These are phyloP conservation scores for Trypanosomatidae sp. DNA, from an alignment of 208 protist species.

Conservation along the genomic window DNA sequence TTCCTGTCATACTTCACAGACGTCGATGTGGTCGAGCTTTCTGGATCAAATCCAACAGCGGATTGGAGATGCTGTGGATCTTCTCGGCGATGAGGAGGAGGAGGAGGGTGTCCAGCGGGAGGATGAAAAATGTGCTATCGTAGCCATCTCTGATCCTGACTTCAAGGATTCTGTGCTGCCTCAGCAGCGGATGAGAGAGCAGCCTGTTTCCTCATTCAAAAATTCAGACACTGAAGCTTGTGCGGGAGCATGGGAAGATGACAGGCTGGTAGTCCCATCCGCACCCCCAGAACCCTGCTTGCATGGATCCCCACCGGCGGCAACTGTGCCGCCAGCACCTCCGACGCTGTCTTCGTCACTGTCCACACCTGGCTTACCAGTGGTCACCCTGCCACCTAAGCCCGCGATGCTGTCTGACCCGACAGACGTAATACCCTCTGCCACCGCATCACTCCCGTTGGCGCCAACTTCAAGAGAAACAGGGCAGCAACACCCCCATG, in stretches of 20 bases:
- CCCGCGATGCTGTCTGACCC: neutral
- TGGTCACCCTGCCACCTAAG: neutral
- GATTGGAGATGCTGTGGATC: constrained; percentile 58
- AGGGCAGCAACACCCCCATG: neutral
- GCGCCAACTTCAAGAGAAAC: neutral
- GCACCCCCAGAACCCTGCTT: neutral
- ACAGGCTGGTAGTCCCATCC: neutral
- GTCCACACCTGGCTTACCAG: neutral
- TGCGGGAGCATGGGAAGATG: constrained; percentile 5
- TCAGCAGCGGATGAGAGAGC: neutral
- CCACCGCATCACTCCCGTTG: neutral
- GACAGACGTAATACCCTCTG: neutral
- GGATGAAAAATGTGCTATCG: neutral
- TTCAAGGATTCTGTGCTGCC: neutral
- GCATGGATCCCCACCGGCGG: neutral
- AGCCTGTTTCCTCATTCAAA: neutral
- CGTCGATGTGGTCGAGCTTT: constrained; percentile 24
- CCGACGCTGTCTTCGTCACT: neutral
- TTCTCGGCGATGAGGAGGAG: constrained; percentile 45
- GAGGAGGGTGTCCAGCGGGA: constrained; percentile 23
- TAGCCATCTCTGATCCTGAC: neutral
- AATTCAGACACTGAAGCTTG: neutral
- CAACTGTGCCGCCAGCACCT: neutral
- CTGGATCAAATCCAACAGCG: constrained; percentile 70
- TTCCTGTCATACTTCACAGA: neutral